Evolutionary conservation across 306 rosid species (phyloP), one percentile per base, ranked within the genome.

Genomic region (Casuarina cunninghamiana): DNA sequence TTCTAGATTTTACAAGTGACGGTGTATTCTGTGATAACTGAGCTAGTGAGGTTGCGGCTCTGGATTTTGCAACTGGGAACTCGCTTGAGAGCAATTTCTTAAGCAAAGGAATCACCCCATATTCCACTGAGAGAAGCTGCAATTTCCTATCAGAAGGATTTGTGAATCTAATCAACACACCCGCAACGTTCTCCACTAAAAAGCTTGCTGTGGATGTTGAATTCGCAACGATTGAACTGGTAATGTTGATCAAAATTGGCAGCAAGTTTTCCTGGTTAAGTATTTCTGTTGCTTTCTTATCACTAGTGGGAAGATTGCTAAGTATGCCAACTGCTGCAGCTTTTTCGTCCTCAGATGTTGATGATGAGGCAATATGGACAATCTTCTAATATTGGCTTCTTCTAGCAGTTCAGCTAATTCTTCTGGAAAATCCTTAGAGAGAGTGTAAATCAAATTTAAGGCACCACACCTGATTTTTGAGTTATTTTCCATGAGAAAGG

Each of bases 31-130:
- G 90, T 0, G 98, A 94, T 46, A 94, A 82, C 67, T 92, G 98
- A 66, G 96, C 91, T 10, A 94, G 82, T 46, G 97, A 89, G 6
- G 75, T 84, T 60, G 97, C 97, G n/a, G 97, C 98, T 73, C 85
- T 85, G 65, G 81, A 73, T 85, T 90, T 89, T 19, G 91, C 86
- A 77, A 86, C 43, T 1, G 84, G 72, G 5, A 96, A 86, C 57
- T 87, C 88, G 12, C 84, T 86, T 7, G 91, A 90, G 61, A 94
- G 93, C 44, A 89, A 71, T 80, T 88, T 92, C 51, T 92, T 87
- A 4, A 94, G 96, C 83, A 92, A 79, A 16, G 96, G 94, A 65
- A 92, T 89, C 69, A 88, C 90, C 60, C 98, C 96, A 0, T 89
- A 91, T 78, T 90, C 93, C 26, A 88, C 97, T 38, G 92, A 84